A percentile compares a stretch with the other conserved stretches of the same genome.
Conservation (phyloP, 1,284 basidiomycete species). For the Erythrobasidium hasegawianum region DNA sequence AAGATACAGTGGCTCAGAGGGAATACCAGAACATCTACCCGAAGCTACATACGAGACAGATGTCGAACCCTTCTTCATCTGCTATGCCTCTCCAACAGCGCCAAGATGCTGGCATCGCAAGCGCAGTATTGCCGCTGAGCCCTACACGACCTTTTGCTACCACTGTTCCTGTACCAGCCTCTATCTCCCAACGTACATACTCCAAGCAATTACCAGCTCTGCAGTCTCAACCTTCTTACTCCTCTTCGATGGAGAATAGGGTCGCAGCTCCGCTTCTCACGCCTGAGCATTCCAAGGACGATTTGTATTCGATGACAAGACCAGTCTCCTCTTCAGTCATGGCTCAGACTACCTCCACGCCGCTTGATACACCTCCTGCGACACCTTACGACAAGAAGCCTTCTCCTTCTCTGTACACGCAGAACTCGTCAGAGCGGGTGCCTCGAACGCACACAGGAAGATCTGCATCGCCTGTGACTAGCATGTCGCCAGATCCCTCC, state of each 20-base stretch:
- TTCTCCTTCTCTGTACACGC: neutral
- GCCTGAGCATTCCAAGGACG: constrained; percentile 4
- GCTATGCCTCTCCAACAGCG: no score
- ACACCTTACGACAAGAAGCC: constrained; percentile 9
- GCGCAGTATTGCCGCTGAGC: no score
- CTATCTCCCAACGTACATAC: no score
- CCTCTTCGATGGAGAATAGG: neutral
- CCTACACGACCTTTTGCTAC: no score
- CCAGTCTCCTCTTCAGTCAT: no score
- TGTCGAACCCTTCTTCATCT: neutral
- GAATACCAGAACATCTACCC: neutral
- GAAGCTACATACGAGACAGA: neutral
- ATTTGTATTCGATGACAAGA: neutral
- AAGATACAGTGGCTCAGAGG: neutral
- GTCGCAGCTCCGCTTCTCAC: neutral
- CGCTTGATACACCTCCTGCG: constrained; percentile 19
- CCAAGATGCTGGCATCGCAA: no score
- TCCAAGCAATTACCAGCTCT: neutral
- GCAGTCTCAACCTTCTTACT: neutral
- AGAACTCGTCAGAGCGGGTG: no score
- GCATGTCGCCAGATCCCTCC: no score
- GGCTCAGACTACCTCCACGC: neutral
- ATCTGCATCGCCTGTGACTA: no score
- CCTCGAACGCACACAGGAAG: no score
- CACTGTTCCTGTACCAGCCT: no score